phyloP scores from a whole-genome alignment of 2,329 filamentous ascomycete genomes.

The Fusarium hostae region DNA sequence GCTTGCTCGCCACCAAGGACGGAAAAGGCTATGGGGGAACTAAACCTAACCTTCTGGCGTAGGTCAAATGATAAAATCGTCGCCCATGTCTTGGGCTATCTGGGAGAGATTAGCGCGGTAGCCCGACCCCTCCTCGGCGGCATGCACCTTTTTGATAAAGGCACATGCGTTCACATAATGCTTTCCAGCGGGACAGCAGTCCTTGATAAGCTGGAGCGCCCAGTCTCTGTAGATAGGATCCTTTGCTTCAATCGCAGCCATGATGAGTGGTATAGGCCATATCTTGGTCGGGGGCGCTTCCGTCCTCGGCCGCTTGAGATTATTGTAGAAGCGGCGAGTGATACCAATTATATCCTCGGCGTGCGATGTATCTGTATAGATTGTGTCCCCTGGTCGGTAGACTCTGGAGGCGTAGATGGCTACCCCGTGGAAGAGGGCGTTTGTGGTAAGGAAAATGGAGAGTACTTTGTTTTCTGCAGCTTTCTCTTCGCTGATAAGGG shows the following conservation, averaged over 20 bases:
- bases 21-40: not conserved
- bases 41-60: not conserved
- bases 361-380: accelerated
- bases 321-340: not conserved
- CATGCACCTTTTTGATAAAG: not conserved
- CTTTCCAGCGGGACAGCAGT: accelerated
- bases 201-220: not conserved
- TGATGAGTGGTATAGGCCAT: not conserved
- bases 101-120: not conserved
- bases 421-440: not conserved
- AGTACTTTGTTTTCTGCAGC: not conserved
- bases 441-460: not conserved
- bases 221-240: not conserved
- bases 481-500: not conserved
- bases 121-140: not conserved
- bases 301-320: accelerated
- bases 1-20: accelerated
- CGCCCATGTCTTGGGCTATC: not conserved
- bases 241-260: not conserved
- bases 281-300: not conserved
- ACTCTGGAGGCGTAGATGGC: not conserved
- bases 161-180: not conserved
- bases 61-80: not conserved
- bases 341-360: not conserved
- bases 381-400: accelerated